Base-by-base conservation (phyloP, 176 grass and related monocot species). In the Alloteropsis semialata region DNA sequence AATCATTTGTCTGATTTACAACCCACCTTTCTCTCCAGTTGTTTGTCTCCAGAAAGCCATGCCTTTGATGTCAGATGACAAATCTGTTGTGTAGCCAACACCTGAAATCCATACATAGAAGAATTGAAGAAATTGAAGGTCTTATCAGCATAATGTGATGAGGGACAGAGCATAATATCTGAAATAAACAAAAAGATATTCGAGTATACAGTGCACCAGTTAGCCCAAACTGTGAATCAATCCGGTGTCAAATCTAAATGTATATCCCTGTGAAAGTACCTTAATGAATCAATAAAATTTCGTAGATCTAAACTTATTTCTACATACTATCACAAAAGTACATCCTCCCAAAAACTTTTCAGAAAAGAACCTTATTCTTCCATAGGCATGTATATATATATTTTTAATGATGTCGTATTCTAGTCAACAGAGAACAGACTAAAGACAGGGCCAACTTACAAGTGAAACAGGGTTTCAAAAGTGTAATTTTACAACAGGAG, bases 61-160 rank as follows among this genome's bases (percentile, higher is more conserved):
- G 96, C 82, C 87, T 90, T 88, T 41, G 93, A 89, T 42, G 93
- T 99, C 77, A 99, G 58, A 90, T 92, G 86, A 91, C 79, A 83
- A 80, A 96, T 90, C 59, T 96, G 89, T 66, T 90, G 89, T 76
- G 87, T 81, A 37, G 46, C 87, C 82, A 99, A 86, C 69, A 91
- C 59, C 96, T 99, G 81, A 16, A 77, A 88, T 25, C 21, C 69
- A 71, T 57, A 28, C 62, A 81, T 8, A 54, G 79, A 74, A 16
- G 16, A 29, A 60, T 5, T 55, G 10, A 10, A n/a, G 3, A 24
- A 56, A 63, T 51, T 56, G 34, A 34, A 68, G 24, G 48, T 25
- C 14, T 56, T 54, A 32, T 74, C 59, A 88, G 81, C 12, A 37
- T 45, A 39, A 53, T 45, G 73, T 34, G 11, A 25, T 22, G 56